Base-by-base conservation (phyloP, 768 basidiomycete genomes). In the Suillus fuscotomentosus region DNA sequence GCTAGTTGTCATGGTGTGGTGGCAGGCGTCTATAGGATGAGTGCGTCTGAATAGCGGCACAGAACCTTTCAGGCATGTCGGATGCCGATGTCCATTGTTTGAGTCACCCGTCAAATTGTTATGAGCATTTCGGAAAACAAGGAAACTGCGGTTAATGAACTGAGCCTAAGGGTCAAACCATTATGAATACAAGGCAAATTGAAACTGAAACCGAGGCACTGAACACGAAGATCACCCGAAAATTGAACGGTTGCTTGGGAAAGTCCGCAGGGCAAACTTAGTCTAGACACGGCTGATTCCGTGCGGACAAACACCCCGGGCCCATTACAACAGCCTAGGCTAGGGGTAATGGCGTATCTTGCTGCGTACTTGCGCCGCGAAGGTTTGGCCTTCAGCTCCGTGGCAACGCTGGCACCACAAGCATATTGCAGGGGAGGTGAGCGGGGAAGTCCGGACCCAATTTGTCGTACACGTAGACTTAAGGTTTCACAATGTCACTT, bases 11-110 rank as follows among this genome's bases (percentile, higher is more conserved):
- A 51, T 27, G 50, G 15, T 61, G n/a, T 56, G 60, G 45, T 59
- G 62, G 42, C 65, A 51, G 50, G 42, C 27, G 24, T 54, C 61
- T 20, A 61, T 57, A 65, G 60, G 65, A 27, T 64, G 22, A 62
- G 62, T 62, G 65, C 56, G 59, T 66, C 47, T 47, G n/a, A 48
- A 24, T 14, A 48, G 70, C 75, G 71, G 73, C 75, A 76, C 73
- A 68, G 64, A 70, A 55, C 70, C 64, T 68, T 67, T 70, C 51
- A 75, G 72, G 73, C 73, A 65, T 75, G 73, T 69, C 69, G 36
- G 65, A 64, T 64, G 2, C 45, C 71, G 50, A 51, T 51, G 8
- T 67, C 50, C 53, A 41, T 69, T 66, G 50, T 60, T 45, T 50
- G 31, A 31, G 31, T 31, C 31, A 31, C 31, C 64, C 62, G 56